phyloP scores from a whole-genome alignment of 306 rosid genomes.

The Glycine soja region DNA sequence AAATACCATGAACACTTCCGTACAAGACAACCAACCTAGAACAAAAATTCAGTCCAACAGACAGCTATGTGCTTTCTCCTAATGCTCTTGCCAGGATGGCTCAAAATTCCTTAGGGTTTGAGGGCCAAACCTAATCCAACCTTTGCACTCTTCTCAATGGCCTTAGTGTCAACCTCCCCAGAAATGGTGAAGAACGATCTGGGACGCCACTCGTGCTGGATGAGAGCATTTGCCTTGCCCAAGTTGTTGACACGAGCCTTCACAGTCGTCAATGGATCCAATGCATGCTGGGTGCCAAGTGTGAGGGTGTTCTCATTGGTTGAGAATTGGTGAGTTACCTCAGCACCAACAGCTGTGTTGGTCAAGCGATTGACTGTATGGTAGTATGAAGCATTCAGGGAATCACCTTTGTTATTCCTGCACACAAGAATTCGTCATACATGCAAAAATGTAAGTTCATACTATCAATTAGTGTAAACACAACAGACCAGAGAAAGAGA shows the following conservation, averaged over 20 bases:
- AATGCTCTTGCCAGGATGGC: conserved; percentile 42
- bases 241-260: conserved; percentile 79
- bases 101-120: conserved; percentile 69
- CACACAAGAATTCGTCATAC: conserved; percentile 35
- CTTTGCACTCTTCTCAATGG: conserved; percentile 90
- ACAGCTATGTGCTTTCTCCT: not conserved
- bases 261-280: conserved; percentile 75
- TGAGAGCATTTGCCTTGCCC: conserved; percentile 78
- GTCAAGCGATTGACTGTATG: conserved; percentile 67
- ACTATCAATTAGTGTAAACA: not conserved
- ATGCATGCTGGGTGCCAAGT: conserved; percentile 77
- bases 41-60: conserved; percentile 43
- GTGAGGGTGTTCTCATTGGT: conserved; percentile 77
- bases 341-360: conserved; percentile 89
- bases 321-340: conserved; percentile 74
- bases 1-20: conserved; percentile 37
- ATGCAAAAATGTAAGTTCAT: not conserved
- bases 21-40: conserved; percentile 43
- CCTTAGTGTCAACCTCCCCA: conserved; percentile 92
- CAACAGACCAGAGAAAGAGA: not conserved
- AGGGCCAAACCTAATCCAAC: conserved; percentile 84
- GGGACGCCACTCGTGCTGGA: conserved; percentile 98
- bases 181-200: conserved; percentile 82
- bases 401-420: conserved; percentile 85
- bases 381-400: conserved; percentile 80